phyloP scores from a whole-genome alignment of 768 basidiomycete genomes.

The Chlorophyllum brunneum region DNA sequence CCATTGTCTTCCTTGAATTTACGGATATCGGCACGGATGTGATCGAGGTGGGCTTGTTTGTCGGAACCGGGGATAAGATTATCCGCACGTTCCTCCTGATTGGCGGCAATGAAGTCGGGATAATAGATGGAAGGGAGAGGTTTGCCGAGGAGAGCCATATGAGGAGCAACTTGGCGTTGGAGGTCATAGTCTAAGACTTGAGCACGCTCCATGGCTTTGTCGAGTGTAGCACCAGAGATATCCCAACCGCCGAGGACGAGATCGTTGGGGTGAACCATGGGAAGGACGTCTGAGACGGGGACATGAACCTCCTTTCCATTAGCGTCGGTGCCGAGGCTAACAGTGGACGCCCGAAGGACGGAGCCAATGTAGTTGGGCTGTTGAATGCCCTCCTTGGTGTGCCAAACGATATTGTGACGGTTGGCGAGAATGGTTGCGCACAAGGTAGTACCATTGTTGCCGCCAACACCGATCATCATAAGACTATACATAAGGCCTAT shows the following conservation, averaged over 20 bases:
- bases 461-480: slow-evolving; percentile 95
- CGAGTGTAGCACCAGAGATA: slow-evolving; percentile 81
- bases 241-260: slow-evolving; percentile 99
- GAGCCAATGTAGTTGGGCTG: slow-evolving; percentile 98
- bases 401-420: slow-evolving; percentile 91
- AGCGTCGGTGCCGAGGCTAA: slow-evolving; percentile 80
- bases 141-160: slow-evolving; percentile 74
- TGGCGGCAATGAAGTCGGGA: slow-evolving; percentile 96
- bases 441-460: slow-evolving; percentile 95
- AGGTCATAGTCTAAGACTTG: slow-evolving; percentile 95
- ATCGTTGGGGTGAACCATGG: slow-evolving; percentile 98
- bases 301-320: slow-evolving; percentile 90
- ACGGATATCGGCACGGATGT: slow-evolving; percentile 90
- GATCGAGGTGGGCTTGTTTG: slow-evolving; percentile 90
- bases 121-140: slow-evolving; percentile 97
- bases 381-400: slow-evolving; percentile 87
- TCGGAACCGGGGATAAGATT: slow-evolving; percentile 83
- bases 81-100: slow-evolving; percentile 94
- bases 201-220: slow-evolving; percentile 91
- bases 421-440: slow-evolving; percentile 95
- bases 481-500: slow-evolving; percentile 46
- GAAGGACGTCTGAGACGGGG: slow-evolving; percentile 88
- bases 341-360: slow-evolving; percentile 91
- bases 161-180: slow-evolving; percentile 88
- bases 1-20: slow-evolving; percentile 81